phyloP scores from a whole-genome alignment of 164 flowering plant species.

The Vitis rotundifolia region DNA sequence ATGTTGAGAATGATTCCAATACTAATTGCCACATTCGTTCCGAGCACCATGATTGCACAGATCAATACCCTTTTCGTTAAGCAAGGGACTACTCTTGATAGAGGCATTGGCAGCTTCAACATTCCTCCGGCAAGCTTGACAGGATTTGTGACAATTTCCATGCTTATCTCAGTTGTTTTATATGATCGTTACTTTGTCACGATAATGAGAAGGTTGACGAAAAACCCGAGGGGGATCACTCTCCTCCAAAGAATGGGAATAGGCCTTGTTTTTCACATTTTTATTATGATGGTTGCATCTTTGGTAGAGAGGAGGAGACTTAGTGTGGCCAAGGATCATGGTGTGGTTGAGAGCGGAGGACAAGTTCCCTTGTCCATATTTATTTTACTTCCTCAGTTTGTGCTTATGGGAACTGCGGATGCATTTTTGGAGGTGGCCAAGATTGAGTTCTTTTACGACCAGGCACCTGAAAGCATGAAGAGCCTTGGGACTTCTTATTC shows the following conservation, averaged over 20 bases:
- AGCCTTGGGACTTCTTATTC: conserved; percentile 74
- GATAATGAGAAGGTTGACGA: conserved; percentile 38
- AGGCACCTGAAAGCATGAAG: conserved; percentile 74
- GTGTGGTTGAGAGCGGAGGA: conserved; percentile 34
- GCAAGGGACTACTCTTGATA: conserved; percentile 63
- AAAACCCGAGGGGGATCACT: conserved; percentile 67
- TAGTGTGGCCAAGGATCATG: conserved; percentile 39
- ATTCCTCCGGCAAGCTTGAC: conserved; percentile 65
- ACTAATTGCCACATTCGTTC: conserved; percentile 44
- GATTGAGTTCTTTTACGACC: conserved; percentile 80
- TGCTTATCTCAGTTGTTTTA: conserved; percentile 56
- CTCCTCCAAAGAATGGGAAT: conserved; percentile 67
- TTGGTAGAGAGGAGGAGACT: conserved; percentile 44
- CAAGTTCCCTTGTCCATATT: conserved; percentile 58
- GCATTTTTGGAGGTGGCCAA: conserved; percentile 67
- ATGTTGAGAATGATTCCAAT: conserved; percentile 68
- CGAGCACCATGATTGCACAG: conserved; percentile 64
- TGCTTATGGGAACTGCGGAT: conserved; percentile 72
- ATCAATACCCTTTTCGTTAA: conserved; percentile 58
- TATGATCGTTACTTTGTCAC: conserved; percentile 54
- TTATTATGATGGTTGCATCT: conserved; percentile 49
- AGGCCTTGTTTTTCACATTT: conserved; percentile 48
- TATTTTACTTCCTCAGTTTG: conserved; percentile 62
- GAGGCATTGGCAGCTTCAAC: conserved; percentile 42
- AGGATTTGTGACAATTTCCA: conserved; percentile 52